Base-by-base conservation (phyloP, 2,329 filamentous ascomycete species). In the Periconia digitata region DNA sequence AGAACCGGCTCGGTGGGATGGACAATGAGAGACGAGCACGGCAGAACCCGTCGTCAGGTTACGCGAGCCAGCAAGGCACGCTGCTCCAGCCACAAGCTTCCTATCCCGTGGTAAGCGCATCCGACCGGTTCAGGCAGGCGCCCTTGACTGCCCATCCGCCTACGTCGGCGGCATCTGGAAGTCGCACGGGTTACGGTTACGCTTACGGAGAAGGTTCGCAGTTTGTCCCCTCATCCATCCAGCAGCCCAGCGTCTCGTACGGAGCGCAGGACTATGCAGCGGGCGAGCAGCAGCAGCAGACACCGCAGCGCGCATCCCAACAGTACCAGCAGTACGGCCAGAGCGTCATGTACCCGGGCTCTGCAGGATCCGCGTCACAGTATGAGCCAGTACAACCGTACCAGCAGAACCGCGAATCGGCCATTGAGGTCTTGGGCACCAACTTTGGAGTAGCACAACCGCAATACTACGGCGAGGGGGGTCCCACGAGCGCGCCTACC, bases 331-430 rank as follows among this genome's bases (percentile, higher is more conserved):
- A 76, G 56, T 85, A 84, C 61, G 77, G 85, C 45, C 75, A 82
- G 46, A 82, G 83, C 55, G 84, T 92, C 76, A 86, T 94, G 81
- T 95, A 95, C 77, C 68, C 69, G 58, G 59, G 63, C 50, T 49
- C 64, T 46, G 61, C 66, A 51, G 54, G 70, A 77, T 76, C 74
- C 71, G 83, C 76, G 78, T 86, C 74, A 51, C 72, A 79, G 60
- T 95, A 95, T 76, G 88, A 92, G 72, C 76, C 84, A 66, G 83
- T 85, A 69, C 81, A 85, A 74, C 86, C 86, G 67, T 95, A 90
- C 76, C 81, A 85, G 76, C 88, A 90, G 67, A 82, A 86, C 52
- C 65, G 66, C 53, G 64, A 68, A 74, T 84, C 87, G 79, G 83
- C 82, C 52, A 83, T 94, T 74, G 87, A 90, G 70, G 88, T 90